Percentiles rank a stretch among this genome's conserved stretches.
Conservation (phyloP, 192 early-diverging fungal genomes). For the Rhizoclosmatium sp. region DNA sequence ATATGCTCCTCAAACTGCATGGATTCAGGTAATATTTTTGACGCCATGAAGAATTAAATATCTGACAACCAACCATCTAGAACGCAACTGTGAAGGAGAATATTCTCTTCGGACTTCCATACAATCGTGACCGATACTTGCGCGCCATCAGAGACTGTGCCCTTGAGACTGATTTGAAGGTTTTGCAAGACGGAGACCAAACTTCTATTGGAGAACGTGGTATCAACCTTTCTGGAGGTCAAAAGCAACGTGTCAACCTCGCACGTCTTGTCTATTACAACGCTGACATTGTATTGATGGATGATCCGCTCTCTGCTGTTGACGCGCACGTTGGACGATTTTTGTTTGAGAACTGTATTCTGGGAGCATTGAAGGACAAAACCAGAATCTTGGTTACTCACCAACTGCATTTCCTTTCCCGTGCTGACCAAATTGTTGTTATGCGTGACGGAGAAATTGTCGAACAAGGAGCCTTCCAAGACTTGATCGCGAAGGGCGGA, state of each 20-base stretch:
- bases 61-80: neutral
- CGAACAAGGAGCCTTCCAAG: conserved; percentile 69
- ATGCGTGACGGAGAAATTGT: conserved; percentile 75
- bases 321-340: conserved; percentile 70
- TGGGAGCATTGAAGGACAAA: conserved; percentile 70
- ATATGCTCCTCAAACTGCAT: conserved; percentile 84
- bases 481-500: conserved; percentile 64
- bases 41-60: neutral
- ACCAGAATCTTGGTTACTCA: conserved; percentile 81
- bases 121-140: conserved; percentile 67
- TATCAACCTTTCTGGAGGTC: conserved; percentile 73
- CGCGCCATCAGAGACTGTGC: conserved; percentile 75
- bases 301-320: conserved; percentile 89
- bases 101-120: conserved; percentile 75
- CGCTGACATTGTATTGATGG: conserved; percentile 80
- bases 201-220: conserved; percentile 65
- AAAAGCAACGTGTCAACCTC: conserved; percentile 84
- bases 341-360: conserved; percentile 79
- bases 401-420: conserved; percentile 71
- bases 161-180: conserved; percentile 72
- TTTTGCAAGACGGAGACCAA: conserved; percentile 72
- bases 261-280: conserved; percentile 81
- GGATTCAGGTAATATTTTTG: conserved; percentile 69
- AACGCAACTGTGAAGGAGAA: conserved; percentile 70
- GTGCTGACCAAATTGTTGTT: conserved; percentile 74